Base-by-base conservation (phyloP, 2,329 filamentous ascomycete genomes). In the Torrubiellomyces zombiae region DNA sequence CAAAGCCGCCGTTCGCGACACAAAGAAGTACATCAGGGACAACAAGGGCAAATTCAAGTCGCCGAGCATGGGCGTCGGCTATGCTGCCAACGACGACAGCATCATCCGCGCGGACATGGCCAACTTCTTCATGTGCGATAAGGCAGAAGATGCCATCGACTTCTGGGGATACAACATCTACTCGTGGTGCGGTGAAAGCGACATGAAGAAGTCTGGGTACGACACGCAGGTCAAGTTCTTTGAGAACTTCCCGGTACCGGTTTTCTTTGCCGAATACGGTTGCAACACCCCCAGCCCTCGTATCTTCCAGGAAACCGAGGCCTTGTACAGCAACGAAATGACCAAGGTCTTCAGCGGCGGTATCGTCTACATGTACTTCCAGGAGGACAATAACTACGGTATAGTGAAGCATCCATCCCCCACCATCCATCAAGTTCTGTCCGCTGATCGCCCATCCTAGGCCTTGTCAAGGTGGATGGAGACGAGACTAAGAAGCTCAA, bases 141-240 rank as follows among this genome's bases (percentile, higher is more conserved):
- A 42, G 3, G 52, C 69, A 32, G 47, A 60, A 17, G 56, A 60
- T 7, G 44, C 77, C 32, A 93, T 95, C 37, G 89, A 98, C 56
- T 95, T 91, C 64, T 98, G 85, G 80, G 89, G 89, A 31, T 95
- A 95, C 75, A 98, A 98, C 66, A 93, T 95, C 58, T 98, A 98
- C 67, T 92, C 85, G 26, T 98, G 89, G 89, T 98, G 89, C 51
- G 89, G 86, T 39, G 53, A 85, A 39, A 92, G 80, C 45, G 70
- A 61, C 42, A 89, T 77, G 58, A 45, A 61, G 18, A 47, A 63
- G 31, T 94, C 89, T 4, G 81, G 82, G 27, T 98, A 85, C 56
- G 63, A 75, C 36, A 64, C 72, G 28, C 78, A 86, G 50, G 83
- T 83, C 39, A 53, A 80, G 37, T 86, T 94, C 57, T 98, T 94